phyloP scores from a whole-genome alignment of 495 filamentous ascomycete genomes.

The Podospora pseudopauciseta region DNA sequence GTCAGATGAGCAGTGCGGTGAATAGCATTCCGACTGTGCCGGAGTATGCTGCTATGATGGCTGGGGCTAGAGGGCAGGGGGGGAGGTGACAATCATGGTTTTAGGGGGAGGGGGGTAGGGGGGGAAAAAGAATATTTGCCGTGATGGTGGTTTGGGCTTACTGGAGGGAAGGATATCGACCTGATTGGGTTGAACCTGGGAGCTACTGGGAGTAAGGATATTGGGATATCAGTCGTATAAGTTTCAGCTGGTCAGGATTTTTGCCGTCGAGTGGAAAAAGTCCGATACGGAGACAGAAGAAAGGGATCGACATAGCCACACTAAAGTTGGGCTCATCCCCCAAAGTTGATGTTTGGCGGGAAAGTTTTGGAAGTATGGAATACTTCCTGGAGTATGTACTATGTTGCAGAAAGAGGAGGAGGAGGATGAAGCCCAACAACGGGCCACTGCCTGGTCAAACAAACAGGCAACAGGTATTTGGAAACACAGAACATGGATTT shows the following conservation, averaged over 20 bases:
- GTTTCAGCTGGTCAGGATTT: too few species aligned
- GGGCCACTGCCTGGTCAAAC: not conserved
- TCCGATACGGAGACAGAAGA: not conserved
- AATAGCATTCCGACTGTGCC: conserved; percentile 34
- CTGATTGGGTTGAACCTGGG: not conserved
- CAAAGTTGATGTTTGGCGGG: too few species aligned
- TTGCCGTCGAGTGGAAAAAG: too few species aligned
- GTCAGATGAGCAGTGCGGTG: conserved; percentile 41
- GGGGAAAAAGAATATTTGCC: not conserved
- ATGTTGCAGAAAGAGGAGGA: not conserved
- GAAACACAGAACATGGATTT: conserved; percentile 2
- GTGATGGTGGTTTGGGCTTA: not conserved
- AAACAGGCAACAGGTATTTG: not conserved
- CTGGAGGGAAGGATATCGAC: not conserved
- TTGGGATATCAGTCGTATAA: not conserved
- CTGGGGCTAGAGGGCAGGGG: not conserved
- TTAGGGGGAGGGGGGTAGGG: not conserved
- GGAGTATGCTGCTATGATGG: conserved; percentile 20
- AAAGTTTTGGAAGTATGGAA: not conserved
- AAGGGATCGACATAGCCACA: not conserved
- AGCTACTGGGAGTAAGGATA: not conserved
- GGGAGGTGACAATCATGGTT: not conserved
- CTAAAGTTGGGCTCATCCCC: too few species aligned
- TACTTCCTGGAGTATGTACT: not conserved
- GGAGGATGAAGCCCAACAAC: not conserved